Evolutionary conservation across 164 flowering plant species (phyloP).

Genomic region (Liquidambar formosana): DNA sequence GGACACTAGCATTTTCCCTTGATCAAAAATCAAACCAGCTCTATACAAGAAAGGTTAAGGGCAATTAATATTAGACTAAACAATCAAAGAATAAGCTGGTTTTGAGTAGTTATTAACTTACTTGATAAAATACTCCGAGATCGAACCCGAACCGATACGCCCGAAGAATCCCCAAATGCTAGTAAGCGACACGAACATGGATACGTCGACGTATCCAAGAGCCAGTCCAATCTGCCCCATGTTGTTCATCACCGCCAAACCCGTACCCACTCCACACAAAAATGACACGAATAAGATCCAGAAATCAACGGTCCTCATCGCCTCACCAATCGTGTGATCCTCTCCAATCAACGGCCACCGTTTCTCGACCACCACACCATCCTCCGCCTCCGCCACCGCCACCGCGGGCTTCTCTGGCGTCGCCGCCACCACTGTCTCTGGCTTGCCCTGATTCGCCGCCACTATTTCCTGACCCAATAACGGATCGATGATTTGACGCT

Average conservation of each 20-base stretch:
- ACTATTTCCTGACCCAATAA: conserved; percentile 27
- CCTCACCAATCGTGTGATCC: conserved; percentile 77
- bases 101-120: conserved; percentile 28
- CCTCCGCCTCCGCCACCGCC: conserved; percentile 8
- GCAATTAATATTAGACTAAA: too few relatives aligned
- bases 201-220: conserved; percentile 77
- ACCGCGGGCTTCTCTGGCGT: conserved; percentile 9
- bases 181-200: conserved; percentile 74
- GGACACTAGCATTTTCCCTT: too few relatives aligned
- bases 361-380: conserved; percentile 19
- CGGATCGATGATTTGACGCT: conserved; percentile 39
- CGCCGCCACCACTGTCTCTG: conserved; percentile 13
- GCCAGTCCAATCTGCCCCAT: conserved; percentile 91
- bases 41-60: too few relatives aligned
- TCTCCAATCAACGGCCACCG: conserved; percentile 65
- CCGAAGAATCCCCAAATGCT: conserved; percentile 94
- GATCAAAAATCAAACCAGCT: too few relatives aligned
- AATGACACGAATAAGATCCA: conserved; percentile 83
- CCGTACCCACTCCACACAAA: conserved; percentile 91
- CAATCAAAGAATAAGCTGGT: not conserved
- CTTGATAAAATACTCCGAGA: conserved; percentile 79
- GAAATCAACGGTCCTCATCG: conserved; percentile 62
- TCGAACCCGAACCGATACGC: conserved; percentile 67
- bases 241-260: conserved; percentile 87
- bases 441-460: conserved; percentile 13